Percentiles rank a stretch among this genome's conserved stretches.
Evolutionary conservation across 768 basidiomycete genomes (phyloP).

Genomic region (Coprinopsis cinerea): DNA sequence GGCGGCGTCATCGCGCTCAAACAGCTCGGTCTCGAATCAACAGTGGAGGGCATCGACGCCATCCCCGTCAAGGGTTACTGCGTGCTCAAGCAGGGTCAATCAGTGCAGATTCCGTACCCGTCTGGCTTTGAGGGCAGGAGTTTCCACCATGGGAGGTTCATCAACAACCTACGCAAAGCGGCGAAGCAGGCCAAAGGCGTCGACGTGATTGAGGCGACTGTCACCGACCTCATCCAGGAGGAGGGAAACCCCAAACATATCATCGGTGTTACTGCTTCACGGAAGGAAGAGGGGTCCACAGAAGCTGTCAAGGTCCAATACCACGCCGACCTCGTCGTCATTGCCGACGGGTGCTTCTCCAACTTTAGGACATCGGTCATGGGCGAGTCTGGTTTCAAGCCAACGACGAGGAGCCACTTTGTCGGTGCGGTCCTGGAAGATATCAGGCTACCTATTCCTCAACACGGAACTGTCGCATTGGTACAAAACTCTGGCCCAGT

Average conservation of each 20-base stretch:
- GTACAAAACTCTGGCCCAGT: conserved; percentile 82
- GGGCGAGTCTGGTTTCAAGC: conserved; percentile 42
- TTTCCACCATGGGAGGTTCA: conserved; percentile 93
- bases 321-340: conserved; percentile 72
- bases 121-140: conserved; percentile 63
- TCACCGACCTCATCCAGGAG: conserved; percentile 66
- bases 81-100: conserved; percentile 57
- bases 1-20: conserved; percentile 76
- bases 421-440: conserved; percentile 82
- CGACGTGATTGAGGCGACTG: conserved; percentile 81
- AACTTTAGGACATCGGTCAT: conserved; percentile 79
- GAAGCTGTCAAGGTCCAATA: conserved; percentile 38
- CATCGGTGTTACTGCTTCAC: conserved; percentile 61
- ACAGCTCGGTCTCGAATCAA: conserved; percentile 68
- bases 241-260: conserved; percentile 38
- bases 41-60: conserved; percentile 85
- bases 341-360: conserved; percentile 94
- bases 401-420: conserved; percentile 69
- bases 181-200: conserved; percentile 59
- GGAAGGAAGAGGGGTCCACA: conserved; percentile 24
- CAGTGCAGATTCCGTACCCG: conserved; percentile 90
- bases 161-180: conserved; percentile 69
- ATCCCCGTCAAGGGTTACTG: conserved; percentile 82
- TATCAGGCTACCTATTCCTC: conserved; percentile 60
- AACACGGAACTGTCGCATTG: conserved; percentile 81